Evolutionary conservation across 2,329 filamentous ascomycete genomes (phyloP).

Genomic region (Colletotrichum liriopes): DNA sequence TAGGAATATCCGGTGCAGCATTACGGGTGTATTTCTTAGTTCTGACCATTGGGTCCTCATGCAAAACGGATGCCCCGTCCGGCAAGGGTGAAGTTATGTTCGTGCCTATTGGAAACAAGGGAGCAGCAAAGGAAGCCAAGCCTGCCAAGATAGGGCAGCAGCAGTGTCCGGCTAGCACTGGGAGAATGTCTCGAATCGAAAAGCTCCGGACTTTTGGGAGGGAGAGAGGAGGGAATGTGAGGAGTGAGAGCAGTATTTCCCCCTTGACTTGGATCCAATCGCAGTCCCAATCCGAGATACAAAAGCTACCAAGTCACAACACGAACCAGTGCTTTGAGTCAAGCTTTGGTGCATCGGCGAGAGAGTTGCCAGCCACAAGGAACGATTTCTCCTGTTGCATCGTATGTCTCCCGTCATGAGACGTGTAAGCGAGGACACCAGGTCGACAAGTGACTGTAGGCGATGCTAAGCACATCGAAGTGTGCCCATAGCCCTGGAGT

Average conservation of each 20-base stretch:
- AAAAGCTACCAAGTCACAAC: not conserved
- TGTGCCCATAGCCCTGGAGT: not conserved
- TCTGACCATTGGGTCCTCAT: not conserved
- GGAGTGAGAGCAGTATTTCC: constrained; percentile 22
- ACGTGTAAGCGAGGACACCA: not conserved
- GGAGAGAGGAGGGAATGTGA: not conserved
- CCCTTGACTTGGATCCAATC: constrained; percentile 25
- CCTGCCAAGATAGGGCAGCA: not conserved
- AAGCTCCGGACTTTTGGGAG: constrained; percentile 7
- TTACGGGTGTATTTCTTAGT: not conserved
- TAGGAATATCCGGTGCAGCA: not conserved
- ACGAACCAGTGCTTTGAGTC: constrained; percentile 2
- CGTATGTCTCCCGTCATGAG: not conserved
- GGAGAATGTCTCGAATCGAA: constrained; percentile 1
- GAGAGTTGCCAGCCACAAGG: not conserved
- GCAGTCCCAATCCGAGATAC: constrained; percentile 10
- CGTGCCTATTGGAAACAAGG: constrained; percentile 16
- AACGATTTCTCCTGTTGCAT: not conserved
- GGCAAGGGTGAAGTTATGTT: constrained; percentile 12
- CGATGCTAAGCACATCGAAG: not conserved
- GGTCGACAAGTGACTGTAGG: not conserved
- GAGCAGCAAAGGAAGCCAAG: not conserved
- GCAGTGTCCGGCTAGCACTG: not conserved
- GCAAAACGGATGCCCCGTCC: not conserved
- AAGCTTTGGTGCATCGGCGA: constrained; percentile 1